Evolutionary conservation across 2,329 filamentous ascomycete species (phyloP), one percentile per base, ranked within the genome.

Genomic region (Fusarium liriodendri): DNA sequence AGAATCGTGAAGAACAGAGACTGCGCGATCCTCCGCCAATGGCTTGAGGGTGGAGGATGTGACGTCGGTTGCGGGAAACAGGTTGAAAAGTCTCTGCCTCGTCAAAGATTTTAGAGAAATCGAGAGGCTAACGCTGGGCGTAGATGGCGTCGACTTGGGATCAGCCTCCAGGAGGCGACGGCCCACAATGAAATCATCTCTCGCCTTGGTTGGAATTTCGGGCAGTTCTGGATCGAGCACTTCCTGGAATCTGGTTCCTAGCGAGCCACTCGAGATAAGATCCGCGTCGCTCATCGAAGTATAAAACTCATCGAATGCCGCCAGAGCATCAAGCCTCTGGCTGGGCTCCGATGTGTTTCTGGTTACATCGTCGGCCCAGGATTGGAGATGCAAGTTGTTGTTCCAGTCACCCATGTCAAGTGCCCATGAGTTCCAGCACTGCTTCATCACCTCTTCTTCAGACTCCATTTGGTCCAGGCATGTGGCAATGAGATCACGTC

Each of bases 391-490:
- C 27, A 83, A 71, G 25, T 81, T 83, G 58, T 83, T 82, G 76
- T 86, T 84, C 84, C 90, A 91, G 67, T 92, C 87, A 18, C 88
- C 87, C 25, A 91, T 79, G 76, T 92, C 91, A 33, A 95, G 80
- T 22, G 85, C 83, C 92, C 94, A 96, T 70, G 90, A 89, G 38
- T 91, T 85, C 87, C 92, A 93, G 1, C 87, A 82, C 80, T 95
- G 90, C 50, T 87, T 86, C 70, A 93, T 82, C 4, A 92, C 82
- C 75, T 94, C 91, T 59, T 92, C 88, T 69, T 93, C 89, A 14
- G 85, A 84, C 27, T 86, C 84, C 27, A 78, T 79, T 78, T 55
- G 80, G 72, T 60, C 83, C 79, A 65, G 76, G 64, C 81, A 74
- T 5, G 82, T 77, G 47, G 83, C 79, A 18, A 85, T 81, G 4